These are phyloP conservation scores for Cystobasidium tubakii DNA, from an alignment of 768 basidiomycete genomes.

Conservation along the genomic window DNA sequence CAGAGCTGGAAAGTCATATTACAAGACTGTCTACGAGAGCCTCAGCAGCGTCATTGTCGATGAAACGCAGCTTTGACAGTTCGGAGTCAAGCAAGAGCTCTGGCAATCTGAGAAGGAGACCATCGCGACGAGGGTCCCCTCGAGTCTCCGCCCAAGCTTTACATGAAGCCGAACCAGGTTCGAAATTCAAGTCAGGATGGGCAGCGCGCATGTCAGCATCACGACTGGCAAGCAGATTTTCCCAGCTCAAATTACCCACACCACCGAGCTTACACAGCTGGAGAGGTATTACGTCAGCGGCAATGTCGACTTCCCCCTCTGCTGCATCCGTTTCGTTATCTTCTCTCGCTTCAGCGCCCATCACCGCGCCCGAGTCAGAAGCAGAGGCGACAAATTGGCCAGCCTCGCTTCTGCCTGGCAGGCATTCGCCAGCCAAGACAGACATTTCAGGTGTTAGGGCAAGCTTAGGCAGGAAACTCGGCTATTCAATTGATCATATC, in stretches of 20 bases:
- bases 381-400: neutral
- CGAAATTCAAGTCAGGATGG: neutral
- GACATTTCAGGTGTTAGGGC: neutral
- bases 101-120: neutral
- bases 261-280: neutral
- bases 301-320: neutral
- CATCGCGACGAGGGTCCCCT: neutral
- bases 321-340: neutral
- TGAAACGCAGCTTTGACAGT: neutral
- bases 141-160: neutral
- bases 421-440: no score
- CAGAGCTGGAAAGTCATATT: neutral
- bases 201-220: neutral
- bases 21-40: neutral
- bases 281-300: neutral
- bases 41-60: neutral
- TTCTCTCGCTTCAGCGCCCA: neutral
- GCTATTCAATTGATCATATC: conserved; percentile 27
- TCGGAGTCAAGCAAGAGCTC: neutral
- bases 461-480: neutral
- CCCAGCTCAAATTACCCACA: neutral
- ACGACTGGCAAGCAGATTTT: neutral
- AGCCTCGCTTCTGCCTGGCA: neutral
- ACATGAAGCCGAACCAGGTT: neutral
- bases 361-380: neutral